Base-by-base conservation (phyloP, 306 rosid genomes). In the Betula pendula region DNA sequence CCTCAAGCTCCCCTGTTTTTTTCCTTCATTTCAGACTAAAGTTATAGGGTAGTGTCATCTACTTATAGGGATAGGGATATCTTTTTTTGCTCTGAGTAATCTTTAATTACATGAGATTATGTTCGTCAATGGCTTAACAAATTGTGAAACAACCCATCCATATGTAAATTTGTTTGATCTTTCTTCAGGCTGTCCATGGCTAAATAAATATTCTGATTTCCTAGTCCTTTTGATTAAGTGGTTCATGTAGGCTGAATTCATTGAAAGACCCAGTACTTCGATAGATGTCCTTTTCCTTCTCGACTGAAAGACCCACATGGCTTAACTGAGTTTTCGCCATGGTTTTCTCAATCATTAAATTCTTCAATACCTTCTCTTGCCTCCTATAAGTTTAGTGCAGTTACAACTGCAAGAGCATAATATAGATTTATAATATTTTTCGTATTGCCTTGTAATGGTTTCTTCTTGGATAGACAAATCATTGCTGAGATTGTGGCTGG, bases 361-460 rank as follows among this genome's bases (percentile, higher is more conserved):
- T 73, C 33, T 58, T 73, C 69, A 29, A 15, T 25, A 15, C 16
- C 58, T 59, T 13, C 31, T 40, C 13, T n/a, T 55, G 17, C 50
- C 19, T 40, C 35, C 6, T 33, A 22, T 17, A 16, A 22, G 31
- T 55, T 19, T n/a, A n/a, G 25, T 51, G 58, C 24, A 51, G 58
- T 19, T 6, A 38, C 44, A 16, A 33, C 47, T 19, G 25, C 17
- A 65, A 65, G 43, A 38, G 25, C 13, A 65, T 35, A 20, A 12
- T 8, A 14, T 60, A 5, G 53, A 62, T 47, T 68, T 2, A 47
- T 50, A 2, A 35, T 75, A 27, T 58, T 31, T n/a, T n/a, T n/a
- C 19, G 3, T 15, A 72, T 15, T 78, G 44, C 56, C n/a, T 67
- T 77, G 56, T 50, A 75, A 89, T 83, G 91, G 72, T 71, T 60